Evolutionary conservation across 2,329 filamentous ascomycete species (phyloP), one percentile per base, ranked within the genome.

Genomic region (Stemphylium vesicarium): DNA sequence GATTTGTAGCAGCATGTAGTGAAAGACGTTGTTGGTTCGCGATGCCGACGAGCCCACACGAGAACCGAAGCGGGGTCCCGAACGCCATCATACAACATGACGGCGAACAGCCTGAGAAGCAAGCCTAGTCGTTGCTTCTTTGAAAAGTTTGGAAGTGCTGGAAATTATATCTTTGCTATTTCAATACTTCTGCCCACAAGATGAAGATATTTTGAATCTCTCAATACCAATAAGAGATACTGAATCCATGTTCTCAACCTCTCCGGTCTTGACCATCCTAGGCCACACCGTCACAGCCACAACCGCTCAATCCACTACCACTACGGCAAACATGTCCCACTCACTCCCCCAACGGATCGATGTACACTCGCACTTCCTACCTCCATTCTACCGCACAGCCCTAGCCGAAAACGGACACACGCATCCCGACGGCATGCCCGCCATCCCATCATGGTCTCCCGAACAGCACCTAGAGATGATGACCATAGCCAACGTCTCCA

Each of bases 371-470:
- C 80, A 83, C 65, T 80, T 78, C 65, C 71, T 82, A 4, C 75
- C 79, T 1, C 72, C 75, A 2, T 64, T 65, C 53, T 83, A 82
- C 59, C 72, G 74, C 26, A 53, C 75, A 40, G 77, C 76, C 1
- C 75, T 79, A 43, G 58, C 73, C 7, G 58, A 75, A 12, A 68
- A 78, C 51, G 79, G 79, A 38, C 75, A 80, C 64, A 63, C 63
- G 3, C 71, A 80, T 31, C 78, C 78, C 4, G 81, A 83, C 59
- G 81, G 81, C 35, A 83, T 83, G 81, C 80, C 81, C 8, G 75
- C 62, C 1, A 74, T 81, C 16, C 79, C 79, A 2, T 39, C 57
- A 39, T 85, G 83, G 83, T 78, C 71, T 37, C 57, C 69, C 11
- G 72, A 79, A 52, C 60, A 63, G 13, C 82, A 85, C 56, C 74